These are phyloP conservation scores for Mallotus japonicus DNA, from an alignment of 441 rosid genomes.

Conservation along the genomic window DNA sequence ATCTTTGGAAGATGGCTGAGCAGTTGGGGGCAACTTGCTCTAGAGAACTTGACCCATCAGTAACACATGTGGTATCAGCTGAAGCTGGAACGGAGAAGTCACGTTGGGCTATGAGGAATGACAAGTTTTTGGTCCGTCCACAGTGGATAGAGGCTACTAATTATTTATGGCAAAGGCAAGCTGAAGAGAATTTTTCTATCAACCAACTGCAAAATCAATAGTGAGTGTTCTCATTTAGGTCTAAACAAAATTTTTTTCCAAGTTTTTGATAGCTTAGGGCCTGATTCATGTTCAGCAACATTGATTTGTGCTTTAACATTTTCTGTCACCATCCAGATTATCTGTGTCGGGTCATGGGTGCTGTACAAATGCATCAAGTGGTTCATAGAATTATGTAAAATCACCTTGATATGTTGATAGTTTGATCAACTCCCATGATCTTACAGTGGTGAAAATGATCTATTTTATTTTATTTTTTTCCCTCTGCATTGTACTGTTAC, in stretches of 20 bases:
- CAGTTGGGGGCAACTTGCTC: conserved; percentile 73
- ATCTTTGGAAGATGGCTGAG: conserved; percentile 76
- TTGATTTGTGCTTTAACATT: background rate
- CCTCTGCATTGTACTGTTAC: too few relatives aligned
- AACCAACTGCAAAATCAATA: background rate
- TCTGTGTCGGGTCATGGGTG: background rate
- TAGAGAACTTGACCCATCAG: conserved; percentile 47
- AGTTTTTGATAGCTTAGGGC: background rate
- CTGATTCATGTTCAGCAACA: background rate
- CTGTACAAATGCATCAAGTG: background rate
- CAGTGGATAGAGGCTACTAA: conserved; percentile 76
- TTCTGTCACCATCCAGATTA: background rate
- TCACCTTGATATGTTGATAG: background rate
- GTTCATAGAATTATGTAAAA: background rate
- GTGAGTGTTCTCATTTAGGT: too few relatives aligned
- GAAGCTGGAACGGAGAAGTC: conserved; percentile 68
- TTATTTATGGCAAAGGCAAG: conserved; percentile 67
- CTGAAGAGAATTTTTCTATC: conserved; percentile 64
- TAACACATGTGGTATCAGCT: conserved; percentile 69
- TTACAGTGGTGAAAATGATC: too few relatives aligned
- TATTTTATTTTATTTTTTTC: too few relatives aligned
- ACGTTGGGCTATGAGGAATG: conserved; percentile 64
- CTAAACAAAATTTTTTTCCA: too few relatives aligned
- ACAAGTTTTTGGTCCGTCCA: conserved; percentile 66
- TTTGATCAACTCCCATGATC: background rate